These are phyloP conservation scores for Boletus rubroflammeus DNA, from an alignment of 768 basidiomycete genomes.

Conservation along the genomic window DNA sequence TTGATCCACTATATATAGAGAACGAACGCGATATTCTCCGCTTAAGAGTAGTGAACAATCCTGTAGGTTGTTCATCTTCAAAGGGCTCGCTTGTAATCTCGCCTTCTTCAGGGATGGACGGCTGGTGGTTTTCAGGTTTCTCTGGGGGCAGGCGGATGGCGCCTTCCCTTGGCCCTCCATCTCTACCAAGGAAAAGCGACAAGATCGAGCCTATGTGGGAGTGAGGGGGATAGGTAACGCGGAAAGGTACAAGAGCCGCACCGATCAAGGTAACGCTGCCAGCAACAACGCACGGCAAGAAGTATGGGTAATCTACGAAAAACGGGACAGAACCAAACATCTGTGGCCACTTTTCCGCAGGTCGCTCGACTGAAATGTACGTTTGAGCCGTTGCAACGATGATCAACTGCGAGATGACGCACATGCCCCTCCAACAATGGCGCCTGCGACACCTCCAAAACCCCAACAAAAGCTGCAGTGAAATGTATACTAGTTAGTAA, in stretches of 20 bases:
- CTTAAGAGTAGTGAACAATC: conserved; percentile 39
- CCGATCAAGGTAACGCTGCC: conserved; percentile 71
- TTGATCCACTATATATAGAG: conserved; percentile 56
- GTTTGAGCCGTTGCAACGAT: conserved; percentile 6
- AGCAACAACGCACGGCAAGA: conserved; percentile 81
- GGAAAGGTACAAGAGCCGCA: conserved; percentile 26
- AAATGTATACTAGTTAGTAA: not conserved
- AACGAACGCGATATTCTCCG: conserved; percentile 53
- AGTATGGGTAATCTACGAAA: conserved; percentile 82
- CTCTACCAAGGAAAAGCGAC: conserved; percentile 82
- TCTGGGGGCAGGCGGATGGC: conserved; percentile 81
- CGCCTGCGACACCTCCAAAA: conserved; percentile 89
- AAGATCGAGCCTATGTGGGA: conserved; percentile 67
- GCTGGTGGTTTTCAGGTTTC: conserved; percentile 48
- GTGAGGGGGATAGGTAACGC: not conserved
- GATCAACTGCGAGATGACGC: conserved; percentile 29
- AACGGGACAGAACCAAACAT: conserved; percentile 62
- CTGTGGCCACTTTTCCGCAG: conserved; percentile 82
- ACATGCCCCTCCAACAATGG: conserved; percentile 83
- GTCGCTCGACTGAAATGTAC: conserved; percentile 62
- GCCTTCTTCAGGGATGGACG: conserved; percentile 68
- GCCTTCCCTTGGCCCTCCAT: conserved; percentile 87
- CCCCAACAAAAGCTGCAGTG: conserved; percentile 84
- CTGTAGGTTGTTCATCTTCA: conserved; percentile 36
- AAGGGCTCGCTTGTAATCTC: conserved; percentile 46